Evolutionary conservation across 192 early-diverging fungal genomes (phyloP).

Genomic region (Mortierella hygrophila): DNA sequence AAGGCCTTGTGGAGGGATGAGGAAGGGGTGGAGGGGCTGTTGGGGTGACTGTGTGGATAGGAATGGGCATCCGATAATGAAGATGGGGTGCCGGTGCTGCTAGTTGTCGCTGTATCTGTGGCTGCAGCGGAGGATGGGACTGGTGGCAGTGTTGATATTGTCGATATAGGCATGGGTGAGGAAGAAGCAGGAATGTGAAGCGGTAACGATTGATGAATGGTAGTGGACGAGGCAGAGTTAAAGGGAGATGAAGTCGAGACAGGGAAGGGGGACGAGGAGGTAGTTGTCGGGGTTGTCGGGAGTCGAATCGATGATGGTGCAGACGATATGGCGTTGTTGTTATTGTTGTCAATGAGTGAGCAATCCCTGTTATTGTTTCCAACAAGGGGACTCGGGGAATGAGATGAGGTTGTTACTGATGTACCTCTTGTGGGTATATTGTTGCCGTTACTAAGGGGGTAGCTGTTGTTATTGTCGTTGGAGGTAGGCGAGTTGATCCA

Average conservation of each 20-base stretch:
- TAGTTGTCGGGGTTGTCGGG: neutral
- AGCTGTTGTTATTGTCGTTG: neutral
- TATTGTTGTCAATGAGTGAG: neutral
- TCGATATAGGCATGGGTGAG: neutral
- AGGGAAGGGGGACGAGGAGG: neutral
- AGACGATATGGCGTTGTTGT: neutral
- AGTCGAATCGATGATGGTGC: neutral
- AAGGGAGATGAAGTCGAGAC: constrained; percentile 1
- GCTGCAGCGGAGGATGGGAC: neutral
- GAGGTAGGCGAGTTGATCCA: neutral
- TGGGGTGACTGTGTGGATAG: neutral
- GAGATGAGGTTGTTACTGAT: neutral
- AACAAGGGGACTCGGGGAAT: neutral
- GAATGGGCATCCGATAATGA: constrained; percentile 4
- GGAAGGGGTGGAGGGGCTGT: neutral
- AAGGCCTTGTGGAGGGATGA: neutral
- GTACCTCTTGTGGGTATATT: neutral
- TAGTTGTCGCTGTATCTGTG: no score
- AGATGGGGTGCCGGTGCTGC: neutral
- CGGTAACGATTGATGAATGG: neutral
- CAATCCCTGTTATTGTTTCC: neutral
- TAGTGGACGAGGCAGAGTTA: neutral
- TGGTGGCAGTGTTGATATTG: neutral
- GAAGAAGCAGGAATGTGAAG: neutral
- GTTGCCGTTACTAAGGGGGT: neutral